Base-by-base conservation (phyloP, 768 basidiomycete species). In the Boletus rufocinnamomeus region DNA sequence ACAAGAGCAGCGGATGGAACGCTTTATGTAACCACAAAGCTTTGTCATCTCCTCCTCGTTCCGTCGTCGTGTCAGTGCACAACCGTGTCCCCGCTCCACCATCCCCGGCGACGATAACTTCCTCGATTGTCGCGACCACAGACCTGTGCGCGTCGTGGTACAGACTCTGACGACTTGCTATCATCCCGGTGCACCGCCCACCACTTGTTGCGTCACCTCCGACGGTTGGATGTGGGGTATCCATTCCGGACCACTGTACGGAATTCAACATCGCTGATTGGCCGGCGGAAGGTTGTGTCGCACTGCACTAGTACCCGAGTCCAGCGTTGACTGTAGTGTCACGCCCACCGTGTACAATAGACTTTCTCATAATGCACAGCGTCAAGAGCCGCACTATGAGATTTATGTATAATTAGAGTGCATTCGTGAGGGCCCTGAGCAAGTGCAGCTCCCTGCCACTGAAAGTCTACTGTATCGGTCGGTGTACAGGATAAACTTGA, bases 21-120 rank as follows among this genome's bases (percentile, higher is more conserved):
- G 52, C 67, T 72, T 72, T 72, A 72, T 72, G 71, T 72, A 72
- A 72, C 71, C 71, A 69, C 56, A 43, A 62, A 59, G 71, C 71
- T 72, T 72, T 72, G 71, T 72, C 71, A 72, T 72, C 71, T 57
- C 57, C 59, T 64, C 50, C 54, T 37, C 40, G 21, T 32, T 30
- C 51, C 37, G 25, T 51, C 48, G 30, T 50, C n/a, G n/a, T n/a
- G n/a, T n/a, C 16, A 16, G 30, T 50, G 49, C 23, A 35, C 34
- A 6, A 35, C 34, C 34, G 34, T 35, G 13, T 30, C 34, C 34
- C 34, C 32, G 10, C 16, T 5, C 23, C 23, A n/a, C 16, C 49
- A 16, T 52, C 51, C n/a, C 14, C 52, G 5, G 16, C 40, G 40
- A 48, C 37, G 50, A 14, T 6, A 9, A 34, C 19, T 11, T 51